A percentile compares a stretch with the other conserved stretches of the same genome.
Evolutionary conservation across 2,329 filamentous ascomycete genomes (phyloP).

Genomic region (Fusarium illudens): DNA sequence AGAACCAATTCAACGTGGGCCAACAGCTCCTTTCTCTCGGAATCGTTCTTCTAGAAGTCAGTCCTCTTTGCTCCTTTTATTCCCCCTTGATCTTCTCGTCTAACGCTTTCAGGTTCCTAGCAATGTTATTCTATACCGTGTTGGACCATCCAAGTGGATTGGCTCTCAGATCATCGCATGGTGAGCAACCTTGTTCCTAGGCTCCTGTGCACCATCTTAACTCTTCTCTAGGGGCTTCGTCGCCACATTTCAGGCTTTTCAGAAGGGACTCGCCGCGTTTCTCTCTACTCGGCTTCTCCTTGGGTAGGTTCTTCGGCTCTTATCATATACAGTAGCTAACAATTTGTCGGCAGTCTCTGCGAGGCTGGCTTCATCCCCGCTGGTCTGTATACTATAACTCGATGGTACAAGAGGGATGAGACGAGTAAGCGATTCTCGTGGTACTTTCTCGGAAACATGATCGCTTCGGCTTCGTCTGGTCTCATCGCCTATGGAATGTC

Average conservation of each 20-base stretch:
- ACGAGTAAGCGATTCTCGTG: conserved; percentile 55
- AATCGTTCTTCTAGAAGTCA: conserved; percentile 53
- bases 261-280: conserved; percentile 43
- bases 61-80: background rate
- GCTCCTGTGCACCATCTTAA: background rate
- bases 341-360: conserved; percentile 33
- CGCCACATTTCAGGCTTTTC: conserved; percentile 49
- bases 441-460: conserved; percentile 57
- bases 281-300: conserved; percentile 50
- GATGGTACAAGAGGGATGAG: conserved; percentile 58
- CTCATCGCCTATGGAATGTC: conserved; percentile 49
- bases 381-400: conserved; percentile 56
- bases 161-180: conserved; percentile 47
- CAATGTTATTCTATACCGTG: conserved; percentile 56
- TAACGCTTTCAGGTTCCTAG: conserved; percentile 46
- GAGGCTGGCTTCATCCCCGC: conserved; percentile 48
- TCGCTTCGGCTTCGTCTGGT: conserved; percentile 46
- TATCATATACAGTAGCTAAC: background rate
- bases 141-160: conserved; percentile 58
- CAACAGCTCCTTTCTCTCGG: conserved; percentile 57
- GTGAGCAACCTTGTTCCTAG: conserved; percentile 2
- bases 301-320: conserved; percentile 22
- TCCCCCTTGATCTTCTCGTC: background rate
- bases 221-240: conserved; percentile 44
- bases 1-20: conserved; percentile 59